Base-by-base conservation (phyloP, 352 stramenopile species). In the Phytophthora citricola region DNA sequence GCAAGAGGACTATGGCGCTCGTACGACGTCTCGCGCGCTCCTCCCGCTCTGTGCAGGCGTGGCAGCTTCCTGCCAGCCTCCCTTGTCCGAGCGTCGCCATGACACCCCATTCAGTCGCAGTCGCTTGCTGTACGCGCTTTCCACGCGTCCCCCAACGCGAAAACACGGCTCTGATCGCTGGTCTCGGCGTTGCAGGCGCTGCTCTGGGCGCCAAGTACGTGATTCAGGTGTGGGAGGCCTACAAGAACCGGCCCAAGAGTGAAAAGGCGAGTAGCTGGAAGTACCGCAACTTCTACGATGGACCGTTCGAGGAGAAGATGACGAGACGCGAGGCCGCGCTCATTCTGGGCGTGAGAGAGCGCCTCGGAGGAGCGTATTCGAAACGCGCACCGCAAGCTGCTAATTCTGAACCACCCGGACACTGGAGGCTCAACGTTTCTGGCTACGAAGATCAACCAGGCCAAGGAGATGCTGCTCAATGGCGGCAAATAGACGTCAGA, bases 331-430 rank as follows among this genome's bases (percentile, higher is more conserved):
- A 99, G 78, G 98, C 98, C n/a, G 97, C 98, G 17, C 80, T 99
- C 36, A 99, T 99, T 75, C 76, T 99, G 29, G 98, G 98, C 47
- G 97, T 99, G 38, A 83, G 91, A 99, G 81, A 98, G 89, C 57
- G 94, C 95, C 36, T 95, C 89, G 0, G 63, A 89, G 38, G 91
- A 99, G 78, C 90, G 97, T 52, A 98, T 99, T 63, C 98, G 98
- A 73, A 98, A 99, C 58, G 97, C 97, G 26, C 98, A 99, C 82
- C 91, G 97, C 34, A 98, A 98, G 73, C 83, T 99, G 36, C 75
- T 99, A 22, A 97, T 99, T 67, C 79, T 99, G 51, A 99, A 99
- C 82, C 98, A 99, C 83, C 98, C 98, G 20, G 98, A 99, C 87
- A 99, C 95, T 47, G 98, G 98, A 31, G 98, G 98, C 50, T 99